Conservation (phyloP, 2,329 filamentous ascomycete species). For the Cladorrhinum sp. region DNA sequence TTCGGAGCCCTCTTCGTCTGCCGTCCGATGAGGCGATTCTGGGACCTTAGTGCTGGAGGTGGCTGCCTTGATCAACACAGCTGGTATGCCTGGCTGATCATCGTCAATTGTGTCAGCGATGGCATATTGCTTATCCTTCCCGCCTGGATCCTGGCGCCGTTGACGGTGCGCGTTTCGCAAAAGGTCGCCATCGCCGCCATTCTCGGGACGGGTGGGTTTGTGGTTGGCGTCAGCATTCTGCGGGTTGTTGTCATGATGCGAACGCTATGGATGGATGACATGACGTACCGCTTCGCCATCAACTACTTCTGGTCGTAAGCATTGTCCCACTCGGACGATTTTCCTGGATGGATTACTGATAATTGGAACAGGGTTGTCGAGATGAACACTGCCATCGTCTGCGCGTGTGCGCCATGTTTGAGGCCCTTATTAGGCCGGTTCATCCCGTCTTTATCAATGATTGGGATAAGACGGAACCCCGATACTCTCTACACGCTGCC, state of each 20-base stretch:
- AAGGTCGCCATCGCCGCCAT: slow-evolving; percentile 18
- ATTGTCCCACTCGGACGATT: no score
- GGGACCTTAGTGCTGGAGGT: background rate
- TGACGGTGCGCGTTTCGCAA: slow-evolving; percentile 12
- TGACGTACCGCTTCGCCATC: slow-evolving; percentile 15
- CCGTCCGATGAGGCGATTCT: slow-evolving; percentile 15
- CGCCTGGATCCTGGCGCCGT: slow-evolving; percentile 17
- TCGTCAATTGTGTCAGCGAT: slow-evolving; percentile 19
- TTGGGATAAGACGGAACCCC: background rate
- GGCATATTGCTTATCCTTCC: slow-evolving; percentile 18
- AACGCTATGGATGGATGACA: slow-evolving; percentile 7
- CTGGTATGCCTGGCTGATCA: slow-evolving; percentile 14
- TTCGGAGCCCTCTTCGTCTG: slow-evolving; percentile 17
- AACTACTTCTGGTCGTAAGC: slow-evolving; percentile 21
- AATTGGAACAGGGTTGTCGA: slow-evolving; percentile 14
- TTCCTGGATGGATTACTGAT: background rate
- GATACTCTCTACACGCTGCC: slow-evolving; percentile 8
- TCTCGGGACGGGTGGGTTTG: slow-evolving; percentile 23
- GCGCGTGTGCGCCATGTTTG: slow-evolving; percentile 23
- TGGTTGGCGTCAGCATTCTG: slow-evolving; percentile 22
- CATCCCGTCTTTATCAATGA: slow-evolving; percentile 10
- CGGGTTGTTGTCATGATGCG: slow-evolving; percentile 12
- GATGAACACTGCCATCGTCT: slow-evolving; percentile 22
- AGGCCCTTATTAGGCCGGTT: slow-evolving; percentile 9
- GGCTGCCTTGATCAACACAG: slow-evolving; percentile 11